Conservation (phyloP, 148 eudicot species). For the Amaranthus palmeri region DNA sequence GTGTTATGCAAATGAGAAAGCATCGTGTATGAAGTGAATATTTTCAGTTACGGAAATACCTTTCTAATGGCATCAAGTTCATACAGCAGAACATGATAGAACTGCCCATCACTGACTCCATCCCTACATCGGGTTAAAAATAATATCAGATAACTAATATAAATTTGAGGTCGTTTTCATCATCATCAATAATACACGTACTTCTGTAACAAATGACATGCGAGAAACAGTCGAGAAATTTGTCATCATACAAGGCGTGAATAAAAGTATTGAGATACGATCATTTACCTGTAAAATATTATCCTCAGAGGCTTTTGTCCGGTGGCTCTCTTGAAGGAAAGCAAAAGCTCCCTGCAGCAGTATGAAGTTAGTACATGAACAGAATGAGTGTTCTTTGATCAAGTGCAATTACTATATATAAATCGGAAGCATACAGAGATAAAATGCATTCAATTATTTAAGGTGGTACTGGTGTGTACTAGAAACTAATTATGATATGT, state of each 20-base stretch:
- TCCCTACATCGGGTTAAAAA: slow-evolving; percentile 44
- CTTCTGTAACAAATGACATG: background rate
- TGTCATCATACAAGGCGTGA: background rate
- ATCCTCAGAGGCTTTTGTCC: slow-evolving; percentile 51
- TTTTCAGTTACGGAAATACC: slow-evolving; percentile 31
- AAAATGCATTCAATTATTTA: no score
- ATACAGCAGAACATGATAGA: slow-evolving; percentile 77
- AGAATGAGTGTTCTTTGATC: background rate
- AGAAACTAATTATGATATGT: no score
- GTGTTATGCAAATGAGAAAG: slow-evolving; percentile 4
- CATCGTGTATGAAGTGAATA: background rate
- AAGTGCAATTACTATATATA: no score
- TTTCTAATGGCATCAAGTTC: slow-evolving; percentile 96
- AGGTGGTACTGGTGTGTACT: no score
- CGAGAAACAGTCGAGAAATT: background rate
- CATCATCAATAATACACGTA: background rate
- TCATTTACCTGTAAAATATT: slow-evolving; percentile 42
- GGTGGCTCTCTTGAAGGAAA: slow-evolving; percentile 50
- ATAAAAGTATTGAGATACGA: background rate
- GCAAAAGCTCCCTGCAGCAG: slow-evolving; percentile 43
- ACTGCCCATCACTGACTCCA: slow-evolving; percentile 95
- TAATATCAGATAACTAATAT: background rate
- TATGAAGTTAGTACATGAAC: background rate
- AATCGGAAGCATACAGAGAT: no score
- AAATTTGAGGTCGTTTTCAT: background rate